phyloP scores from a whole-genome alignment of 305 asterid species.

The Nicotiana rustica region DNA sequence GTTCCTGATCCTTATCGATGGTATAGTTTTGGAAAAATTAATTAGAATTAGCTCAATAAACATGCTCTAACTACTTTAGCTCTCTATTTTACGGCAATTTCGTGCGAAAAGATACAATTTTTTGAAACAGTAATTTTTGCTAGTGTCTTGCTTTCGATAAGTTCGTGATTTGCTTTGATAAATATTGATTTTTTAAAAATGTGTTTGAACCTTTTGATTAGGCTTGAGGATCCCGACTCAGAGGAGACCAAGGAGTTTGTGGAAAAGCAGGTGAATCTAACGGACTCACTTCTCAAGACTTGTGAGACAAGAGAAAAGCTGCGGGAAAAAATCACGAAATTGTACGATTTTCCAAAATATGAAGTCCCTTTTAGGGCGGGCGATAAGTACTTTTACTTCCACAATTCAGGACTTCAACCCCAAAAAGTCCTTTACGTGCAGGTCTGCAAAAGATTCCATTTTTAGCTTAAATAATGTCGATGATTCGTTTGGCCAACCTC shows the following conservation, averaged over 20 bases:
- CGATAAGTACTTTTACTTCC: slow-evolving; percentile 84
- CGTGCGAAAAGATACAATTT: not conserved
- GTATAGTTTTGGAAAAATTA: slow-evolving; percentile 45
- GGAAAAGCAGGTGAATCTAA: slow-evolving; percentile 70
- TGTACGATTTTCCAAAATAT: slow-evolving; percentile 81
- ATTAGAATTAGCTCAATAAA: not conserved
- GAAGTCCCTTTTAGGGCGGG: slow-evolving; percentile 88
- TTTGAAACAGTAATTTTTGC: not conserved
- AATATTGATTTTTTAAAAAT: slow-evolving; percentile 23
- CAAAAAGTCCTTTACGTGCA: slow-evolving; percentile 86
- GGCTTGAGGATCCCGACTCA: slow-evolving; percentile 98
- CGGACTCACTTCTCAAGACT: slow-evolving; percentile 71
- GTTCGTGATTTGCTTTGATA: not conserved
- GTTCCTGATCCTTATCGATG: slow-evolving; percentile 93
- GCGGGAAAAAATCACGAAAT: slow-evolving; percentile 62
- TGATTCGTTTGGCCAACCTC: not conserved
- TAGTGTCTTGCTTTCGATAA: not conserved
- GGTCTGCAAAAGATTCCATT: slow-evolving; percentile 48
- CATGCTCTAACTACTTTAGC: slow-evolving; percentile 14
- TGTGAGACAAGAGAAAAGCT: slow-evolving; percentile 87
- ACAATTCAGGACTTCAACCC: slow-evolving; percentile 92
- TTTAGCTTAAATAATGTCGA: not conserved
- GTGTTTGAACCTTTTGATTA: slow-evolving; percentile 44
- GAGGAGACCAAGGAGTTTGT: slow-evolving; percentile 86
- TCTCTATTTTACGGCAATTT: not conserved